Evolutionary conservation across 345 rosid genomes (phyloP).

Genomic region (Arabidopsis thaliana): TAIR10.1 NC_003070.9:19263501-19264000

Average conservation of each 20-base stretch:
- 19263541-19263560: slow-evolving; percentile 56
- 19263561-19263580: slow-evolving; percentile 36
- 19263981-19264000: neutral
- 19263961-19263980: slow-evolving; percentile 48
- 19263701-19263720: slow-evolving; percentile 53
- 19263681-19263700: slow-evolving; percentile 57
- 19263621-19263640: neutral
- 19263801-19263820: neutral
- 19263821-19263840: slow-evolving; percentile 40
- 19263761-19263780: neutral
- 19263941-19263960: slow-evolving; percentile 52
- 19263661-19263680: neutral
- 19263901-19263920: slow-evolving; percentile 61
- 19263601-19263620: neutral
- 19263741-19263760: slow-evolving; percentile 33
- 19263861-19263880: slow-evolving; percentile 59
- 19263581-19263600: neutral
- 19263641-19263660: neutral
- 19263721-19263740: slow-evolving; percentile 56
- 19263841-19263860: slow-evolving; percentile 53
- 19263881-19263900: slow-evolving; percentile 46
- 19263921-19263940: slow-evolving; percentile 54
- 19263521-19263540: slow-evolving; percentile 66
- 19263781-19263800: neutral
- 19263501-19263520: slow-evolving; percentile 63